Base-by-base conservation (phyloP, 805 yeast species). In the Teunomyces barrocoloradensis region DNA sequence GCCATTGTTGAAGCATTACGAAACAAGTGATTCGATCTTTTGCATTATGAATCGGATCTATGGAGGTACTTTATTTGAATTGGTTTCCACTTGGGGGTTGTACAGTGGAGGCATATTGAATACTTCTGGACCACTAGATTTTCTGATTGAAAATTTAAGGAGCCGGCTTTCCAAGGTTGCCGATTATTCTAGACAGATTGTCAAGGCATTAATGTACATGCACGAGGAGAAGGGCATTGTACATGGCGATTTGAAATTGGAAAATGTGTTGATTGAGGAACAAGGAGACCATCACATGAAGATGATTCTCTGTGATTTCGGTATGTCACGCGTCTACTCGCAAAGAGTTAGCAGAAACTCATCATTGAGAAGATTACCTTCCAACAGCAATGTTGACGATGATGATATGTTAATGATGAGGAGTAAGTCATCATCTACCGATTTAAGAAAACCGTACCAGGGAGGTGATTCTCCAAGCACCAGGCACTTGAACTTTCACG, bases 161-260 rank as follows among this genome's bases (percentile, higher is more conserved):
- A 52, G 59, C 17, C 59, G 87, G 46, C 64, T 79, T 3, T 55
- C 60, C n/a, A 55, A 60, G 9, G 61, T 63, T 2, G 48, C 51
- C 9, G 47, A 49, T 15, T 78, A 78, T 54, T 57, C 77, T 4
- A 55, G 64, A 25, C 89, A 87, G 55, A 73, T 89, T 3, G 75
- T 80, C 3, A 62, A 69, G 10, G 91, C 86, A 0, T 61, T 89
- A 10, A 56, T 68, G 44, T 87, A 85, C 60, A 72, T 89, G 79
- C 78, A 76, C 51, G 71, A 74, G 5, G 67, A 63, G 13, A 67
- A 69, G 55, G 80, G 83, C 1, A 73, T 87, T 28, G 87, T 84
- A 6, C 96, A 89, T 58, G 91, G 96, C 2, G 96, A 89, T 66
- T 64, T 89, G 41, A 89, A 89, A 65, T 72, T 89, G 38, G 96